Percentiles rank a stretch among this genome's conserved stretches.
phyloP scores from a whole-genome alignment of 1,284 basidiomycete genomes.

The Flammula alnicola region DNA sequence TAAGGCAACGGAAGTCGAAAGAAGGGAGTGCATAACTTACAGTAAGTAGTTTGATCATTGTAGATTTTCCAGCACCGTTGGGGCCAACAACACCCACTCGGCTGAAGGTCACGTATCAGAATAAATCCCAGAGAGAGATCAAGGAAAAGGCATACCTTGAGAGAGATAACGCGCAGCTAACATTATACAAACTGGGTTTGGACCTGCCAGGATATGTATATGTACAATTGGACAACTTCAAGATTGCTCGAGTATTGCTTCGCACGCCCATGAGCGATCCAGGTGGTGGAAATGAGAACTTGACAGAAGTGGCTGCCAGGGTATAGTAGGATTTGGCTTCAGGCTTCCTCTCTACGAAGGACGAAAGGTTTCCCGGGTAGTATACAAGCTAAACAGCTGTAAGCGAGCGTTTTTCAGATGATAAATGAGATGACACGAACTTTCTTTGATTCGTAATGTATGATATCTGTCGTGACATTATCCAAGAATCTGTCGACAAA shows the following conservation, averaged over 20 bases:
- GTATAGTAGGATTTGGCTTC: conserved; percentile 98
- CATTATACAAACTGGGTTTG: conserved; percentile 85
- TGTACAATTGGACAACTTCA: conserved; percentile 92
- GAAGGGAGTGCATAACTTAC: conserved; percentile 41
- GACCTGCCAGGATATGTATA: conserved; percentile 93
- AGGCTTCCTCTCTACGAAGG: conserved; percentile 91
- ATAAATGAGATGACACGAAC: conserved; percentile 36
- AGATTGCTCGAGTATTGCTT: conserved; percentile 94
- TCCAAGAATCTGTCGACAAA: conserved; percentile 79
- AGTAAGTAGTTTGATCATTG: conserved; percentile 96
- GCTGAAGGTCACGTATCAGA: conserved; percentile 41
- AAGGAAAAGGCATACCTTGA: conserved; percentile 63
- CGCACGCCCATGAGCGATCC: conserved; percentile 97
- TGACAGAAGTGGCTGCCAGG: conserved; percentile 92
- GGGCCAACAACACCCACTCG: conserved; percentile 92
- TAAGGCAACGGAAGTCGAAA: conserved; percentile 17
- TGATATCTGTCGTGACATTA: conserved; percentile 96
- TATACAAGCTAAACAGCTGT: conserved; percentile 73
- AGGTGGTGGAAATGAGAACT: conserved; percentile 96
- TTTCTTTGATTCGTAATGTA: conserved; percentile 98
- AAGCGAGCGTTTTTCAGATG: conserved; percentile 1
- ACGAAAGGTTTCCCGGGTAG: conserved; percentile 93
- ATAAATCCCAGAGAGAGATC: neutral
- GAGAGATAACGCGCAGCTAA: conserved; percentile 91
- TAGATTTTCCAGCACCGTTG: conserved; percentile 94